These are phyloP conservation scores for Zoysia pacifica DNA, from an alignment of 176 grass and related monocot species.

Conservation along the genomic window DNA sequence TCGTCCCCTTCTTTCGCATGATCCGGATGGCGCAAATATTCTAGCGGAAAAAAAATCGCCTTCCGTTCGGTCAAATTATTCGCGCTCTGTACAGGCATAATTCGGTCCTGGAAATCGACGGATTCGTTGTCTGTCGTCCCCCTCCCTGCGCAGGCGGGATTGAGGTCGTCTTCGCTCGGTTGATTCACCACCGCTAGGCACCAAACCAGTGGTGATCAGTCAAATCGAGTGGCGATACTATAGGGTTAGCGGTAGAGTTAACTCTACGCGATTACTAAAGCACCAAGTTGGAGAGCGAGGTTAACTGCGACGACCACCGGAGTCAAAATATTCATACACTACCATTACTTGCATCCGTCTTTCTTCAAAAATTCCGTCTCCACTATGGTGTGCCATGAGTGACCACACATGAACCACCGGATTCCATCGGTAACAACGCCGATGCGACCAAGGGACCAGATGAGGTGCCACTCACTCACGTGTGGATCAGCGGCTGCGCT, in stretches of 20 bases:
- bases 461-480: background rate
- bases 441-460: background rate
- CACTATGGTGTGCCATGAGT: slow-evolving; percentile 4
- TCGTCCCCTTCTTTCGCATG: background rate
- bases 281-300: background rate
- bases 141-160: background rate
- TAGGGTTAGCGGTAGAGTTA: background rate
- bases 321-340: slow-evolving; percentile 23
- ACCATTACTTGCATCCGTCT: background rate
- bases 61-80: slow-evolving; percentile 23
- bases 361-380: slow-evolving; percentile 29
- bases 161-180: background rate
- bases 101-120: slow-evolving; percentile 9
- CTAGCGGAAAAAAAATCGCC: background rate
- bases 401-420: background rate
- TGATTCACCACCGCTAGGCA: background rate
- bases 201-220: slow-evolving; percentile 37
- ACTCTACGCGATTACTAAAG: background rate
- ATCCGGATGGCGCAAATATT: background rate
- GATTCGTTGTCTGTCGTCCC: background rate
- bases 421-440: background rate
- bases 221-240: slow-evolving; percentile 38
- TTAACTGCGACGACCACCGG: slow-evolving; percentile 12
- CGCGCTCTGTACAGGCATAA: background rate
- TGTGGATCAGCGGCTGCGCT: slow-evolving; percentile 5